Evolutionary conservation across 2,329 filamentous ascomycete species (phyloP).

Genomic region (Anthostomella pinea): DNA sequence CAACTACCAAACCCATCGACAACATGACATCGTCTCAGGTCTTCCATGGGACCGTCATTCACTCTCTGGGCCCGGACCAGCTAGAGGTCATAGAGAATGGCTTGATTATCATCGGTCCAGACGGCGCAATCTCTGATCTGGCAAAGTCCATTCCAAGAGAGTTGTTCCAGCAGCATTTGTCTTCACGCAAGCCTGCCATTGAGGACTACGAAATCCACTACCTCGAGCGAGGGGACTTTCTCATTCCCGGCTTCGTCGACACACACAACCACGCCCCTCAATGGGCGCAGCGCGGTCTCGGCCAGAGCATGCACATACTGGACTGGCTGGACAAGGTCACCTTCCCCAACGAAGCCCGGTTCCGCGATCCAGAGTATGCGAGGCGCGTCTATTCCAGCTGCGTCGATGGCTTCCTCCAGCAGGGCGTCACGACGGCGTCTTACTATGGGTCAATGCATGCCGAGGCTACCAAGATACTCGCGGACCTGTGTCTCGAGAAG

Average conservation of each 20-base stretch:
- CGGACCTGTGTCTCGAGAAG: constrained; percentile 48
- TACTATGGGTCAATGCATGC: constrained; percentile 59
- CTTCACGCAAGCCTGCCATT: constrained; percentile 10
- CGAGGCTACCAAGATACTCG: constrained; percentile 55
- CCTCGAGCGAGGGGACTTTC: constrained; percentile 45
- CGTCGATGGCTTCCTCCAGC: constrained; percentile 56
- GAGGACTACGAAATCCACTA: constrained; percentile 21
- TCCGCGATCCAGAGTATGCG: constrained; percentile 53
- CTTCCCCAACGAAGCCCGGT: constrained; percentile 62
- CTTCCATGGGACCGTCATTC: constrained; percentile 43
- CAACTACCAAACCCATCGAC: too few species aligned
- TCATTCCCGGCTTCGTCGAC: constrained; percentile 61
- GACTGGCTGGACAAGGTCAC: constrained; percentile 65
- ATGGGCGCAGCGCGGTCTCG: constrained; percentile 47
- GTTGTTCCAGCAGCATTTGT: constrained; percentile 12
- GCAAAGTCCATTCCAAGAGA: constrained; percentile 17
- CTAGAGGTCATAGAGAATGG: constrained; percentile 39
- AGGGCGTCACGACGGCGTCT: constrained; percentile 60
- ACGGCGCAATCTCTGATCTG: constrained; percentile 28
- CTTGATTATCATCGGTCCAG: constrained; percentile 29
- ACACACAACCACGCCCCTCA: constrained; percentile 68
- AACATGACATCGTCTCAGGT: constrained; percentile 15
- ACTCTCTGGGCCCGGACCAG: constrained; percentile 33
- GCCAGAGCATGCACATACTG: constrained; percentile 51
- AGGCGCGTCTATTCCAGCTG: constrained; percentile 47